Evolutionary conservation across 805 yeast genomes (phyloP), one percentile per base, ranked within the genome.

Genomic region (Kluyveromyces lactis): DNA sequence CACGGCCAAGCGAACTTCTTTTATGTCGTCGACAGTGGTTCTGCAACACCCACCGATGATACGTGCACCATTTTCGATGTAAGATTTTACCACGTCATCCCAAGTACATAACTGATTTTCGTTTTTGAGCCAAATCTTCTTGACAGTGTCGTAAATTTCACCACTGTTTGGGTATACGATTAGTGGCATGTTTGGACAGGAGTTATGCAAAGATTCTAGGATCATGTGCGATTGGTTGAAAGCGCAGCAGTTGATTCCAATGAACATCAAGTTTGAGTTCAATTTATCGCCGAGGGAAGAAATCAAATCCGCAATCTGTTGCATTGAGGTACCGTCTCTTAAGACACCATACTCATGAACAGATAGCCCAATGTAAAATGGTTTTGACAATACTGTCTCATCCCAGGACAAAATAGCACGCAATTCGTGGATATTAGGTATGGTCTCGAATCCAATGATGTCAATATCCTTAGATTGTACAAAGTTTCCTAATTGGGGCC

Each of bases 1-100:
- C 2, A 49, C 48, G 4, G 58, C 53, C 3, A 26, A 34, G 7
- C 46, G 36, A 9, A 58, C 48, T 36, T 46, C 39, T 29, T 42
- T 38, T 30, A 56, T 56, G 35, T 57, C 76, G 1, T 53, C 47
- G 0, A 87, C 86, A 0, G 75, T 68, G 1, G 86, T 79, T 48
- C 86, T 67, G 46, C 90, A 83, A 57, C 90, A 83, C 2, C 89
- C 90, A 7, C 92, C 92, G 39, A 83, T 63, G 7, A 81, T 67
- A 26, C 69, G 67, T 2, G 71, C 70, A 7, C 69, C 67, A 6
- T 54, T 52, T 3, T 46, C 36, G 16, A 62, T 44, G 74, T 81
- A 73, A 15, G 56, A 52, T 21, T 50, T 40, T 2, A 68, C 68
- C 18, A 63, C 59, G 3, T 55, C 46, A 2, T 53, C 58, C 73